These are phyloP conservation scores for Poa annua DNA, from an alignment of 176 grass and related monocot species.

Conservation along the genomic window DNA sequence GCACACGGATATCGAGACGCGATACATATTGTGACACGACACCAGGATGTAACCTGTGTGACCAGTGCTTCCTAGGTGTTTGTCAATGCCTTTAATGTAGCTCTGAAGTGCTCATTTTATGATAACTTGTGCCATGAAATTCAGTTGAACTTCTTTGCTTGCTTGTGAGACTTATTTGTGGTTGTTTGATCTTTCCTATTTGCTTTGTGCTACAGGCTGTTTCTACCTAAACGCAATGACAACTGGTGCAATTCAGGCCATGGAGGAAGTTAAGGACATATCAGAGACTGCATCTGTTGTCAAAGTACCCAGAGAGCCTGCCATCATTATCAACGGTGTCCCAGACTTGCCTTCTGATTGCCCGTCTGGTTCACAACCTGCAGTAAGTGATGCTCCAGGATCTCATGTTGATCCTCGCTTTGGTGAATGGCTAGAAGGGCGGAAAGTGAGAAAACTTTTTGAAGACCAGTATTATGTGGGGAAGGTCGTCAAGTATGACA, in stretches of 20 bases:
- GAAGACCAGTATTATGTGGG: constrained; percentile 66
- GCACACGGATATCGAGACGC: neutral
- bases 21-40: neutral
- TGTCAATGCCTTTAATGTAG: constrained; percentile 19
- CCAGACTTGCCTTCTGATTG: constrained; percentile 53
- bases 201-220: constrained; percentile 28
- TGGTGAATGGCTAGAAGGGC: constrained; percentile 83
- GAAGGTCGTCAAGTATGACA: constrained; percentile 70
- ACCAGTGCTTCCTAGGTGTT: constrained; percentile 24
- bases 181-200: constrained; percentile 7
- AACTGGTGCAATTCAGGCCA: constrained; percentile 40
- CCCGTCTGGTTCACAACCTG: constrained; percentile 25
- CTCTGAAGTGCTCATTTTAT: constrained; percentile 22
- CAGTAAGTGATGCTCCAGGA: constrained; percentile 32
- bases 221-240: constrained; percentile 22
- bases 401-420: constrained; percentile 67
- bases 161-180: constrained; percentile 33
- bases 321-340: constrained; percentile 78
- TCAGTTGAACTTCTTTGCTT: constrained; percentile 4
- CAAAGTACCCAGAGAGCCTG: constrained; percentile 78
- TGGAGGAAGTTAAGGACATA: constrained; percentile 46
- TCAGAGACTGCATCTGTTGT: constrained; percentile 49
- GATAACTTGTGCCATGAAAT: constrained; percentile 15
- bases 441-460: constrained; percentile 79
- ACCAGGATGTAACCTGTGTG: neutral